Evolutionary conservation across 805 yeast genomes (phyloP).

Genomic region (Spathaspora gorwiae): DNA sequence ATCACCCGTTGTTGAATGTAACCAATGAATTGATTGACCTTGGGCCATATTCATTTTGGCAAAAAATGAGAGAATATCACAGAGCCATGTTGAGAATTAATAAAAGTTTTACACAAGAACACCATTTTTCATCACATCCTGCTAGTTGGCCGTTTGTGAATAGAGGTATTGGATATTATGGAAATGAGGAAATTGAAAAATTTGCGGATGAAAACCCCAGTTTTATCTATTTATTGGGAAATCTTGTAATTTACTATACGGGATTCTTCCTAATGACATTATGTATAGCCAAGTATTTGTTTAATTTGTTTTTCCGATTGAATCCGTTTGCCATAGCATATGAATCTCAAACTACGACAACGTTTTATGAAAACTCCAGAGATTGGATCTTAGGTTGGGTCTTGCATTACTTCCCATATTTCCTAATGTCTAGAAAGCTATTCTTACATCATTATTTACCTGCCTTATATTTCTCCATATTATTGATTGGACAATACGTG

Average conservation of each 20-base stretch:
- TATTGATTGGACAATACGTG: constrained; percentile 41
- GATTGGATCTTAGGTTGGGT: constrained; percentile 54
- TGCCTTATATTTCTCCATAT: constrained; percentile 45
- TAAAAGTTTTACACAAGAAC: constrained; percentile 43
- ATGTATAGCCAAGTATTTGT: constrained; percentile 12
- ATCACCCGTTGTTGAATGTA: constrained; percentile 44
- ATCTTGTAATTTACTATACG: constrained; percentile 52
- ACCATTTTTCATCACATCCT: constrained; percentile 52
- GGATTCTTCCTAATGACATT: constrained; percentile 33
- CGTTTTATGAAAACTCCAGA: constrained; percentile 18
- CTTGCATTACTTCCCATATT: constrained; percentile 55
- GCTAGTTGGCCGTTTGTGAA: constrained; percentile 56
- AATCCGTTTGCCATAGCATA: constrained; percentile 26
- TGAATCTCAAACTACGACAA: constrained; percentile 10
- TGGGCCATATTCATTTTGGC: constrained; percentile 35
- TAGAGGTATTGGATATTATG: constrained; percentile 59
- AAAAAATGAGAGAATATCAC: constrained; percentile 54
- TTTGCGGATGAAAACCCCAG: constrained; percentile 17
- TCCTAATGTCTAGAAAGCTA: constrained; percentile 33
- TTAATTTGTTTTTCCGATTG: constrained; percentile 18
- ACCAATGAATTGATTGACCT: constrained; percentile 17
- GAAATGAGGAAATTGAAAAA: constrained; percentile 28
- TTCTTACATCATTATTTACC: constrained; percentile 47
- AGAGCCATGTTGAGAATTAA: constrained; percentile 50
- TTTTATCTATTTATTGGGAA: constrained; percentile 60